phyloP scores from a whole-genome alignment of 2,329 filamentous ascomycete species.

The Aspergillus pseudotamarii region DNA sequence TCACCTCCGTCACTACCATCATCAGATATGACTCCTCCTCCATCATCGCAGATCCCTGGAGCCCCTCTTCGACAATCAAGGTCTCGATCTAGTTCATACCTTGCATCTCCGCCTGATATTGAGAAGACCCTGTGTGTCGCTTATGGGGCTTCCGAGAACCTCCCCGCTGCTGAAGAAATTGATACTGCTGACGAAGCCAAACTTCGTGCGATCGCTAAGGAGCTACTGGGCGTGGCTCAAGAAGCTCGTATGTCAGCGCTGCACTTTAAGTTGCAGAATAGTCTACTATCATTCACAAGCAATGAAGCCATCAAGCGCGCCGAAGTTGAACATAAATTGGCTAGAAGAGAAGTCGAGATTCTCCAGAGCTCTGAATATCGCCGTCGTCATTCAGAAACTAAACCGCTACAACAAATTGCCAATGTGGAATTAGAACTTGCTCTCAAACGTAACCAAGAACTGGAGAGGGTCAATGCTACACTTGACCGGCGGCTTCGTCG shows the following conservation, averaged over 20 bases:
- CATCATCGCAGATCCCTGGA: constrained; percentile 60
- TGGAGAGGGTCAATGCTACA: constrained; percentile 66
- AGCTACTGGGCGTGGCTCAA: constrained; percentile 57
- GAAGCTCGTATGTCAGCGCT: constrained; percentile 80
- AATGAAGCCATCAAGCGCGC: constrained; percentile 83
- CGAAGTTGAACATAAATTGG: constrained; percentile 88
- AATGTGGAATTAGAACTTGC: constrained; percentile 62
- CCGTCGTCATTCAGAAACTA: constrained; percentile 58
- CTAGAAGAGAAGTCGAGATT: constrained; percentile 83
- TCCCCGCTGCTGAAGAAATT: constrained; percentile 55
- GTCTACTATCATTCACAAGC: constrained; percentile 79
- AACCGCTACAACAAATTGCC: constrained; percentile 42
- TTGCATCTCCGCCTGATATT: constrained; percentile 53
- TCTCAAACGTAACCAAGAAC: constrained; percentile 63
- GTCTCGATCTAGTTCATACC: constrained; percentile 38
- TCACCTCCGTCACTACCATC: constrained; percentile 52
- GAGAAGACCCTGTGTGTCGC: constrained; percentile 46
- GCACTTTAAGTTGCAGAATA: constrained; percentile 89
- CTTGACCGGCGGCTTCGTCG: constrained; percentile 68
- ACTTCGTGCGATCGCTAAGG: constrained; percentile 57
- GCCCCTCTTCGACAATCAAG: constrained; percentile 47
- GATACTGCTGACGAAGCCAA: constrained; percentile 54
- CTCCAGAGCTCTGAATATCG: constrained; percentile 74
- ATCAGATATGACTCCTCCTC: constrained; percentile 63
- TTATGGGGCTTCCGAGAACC: constrained; percentile 46